A percentile compares a stretch with the other conserved stretches of the same genome.
phyloP scores from a whole-genome alignment of 2,329 filamentous ascomycete species.

The Fusarium sp. region DNA sequence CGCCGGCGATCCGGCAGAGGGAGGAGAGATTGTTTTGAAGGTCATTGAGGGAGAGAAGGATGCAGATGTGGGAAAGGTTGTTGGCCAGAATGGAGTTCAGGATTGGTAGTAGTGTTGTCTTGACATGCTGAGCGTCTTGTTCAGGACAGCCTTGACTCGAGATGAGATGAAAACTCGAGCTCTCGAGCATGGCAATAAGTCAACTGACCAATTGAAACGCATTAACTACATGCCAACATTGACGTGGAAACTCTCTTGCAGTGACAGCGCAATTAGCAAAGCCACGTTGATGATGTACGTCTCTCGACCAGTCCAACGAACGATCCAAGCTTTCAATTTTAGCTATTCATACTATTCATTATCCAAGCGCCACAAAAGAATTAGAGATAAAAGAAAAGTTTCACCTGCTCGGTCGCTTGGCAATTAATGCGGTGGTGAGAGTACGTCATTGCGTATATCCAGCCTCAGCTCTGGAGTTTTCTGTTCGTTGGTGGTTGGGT shows the following conservation, averaged over 20 bases:
- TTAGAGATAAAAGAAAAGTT: neutral
- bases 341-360: neutral
- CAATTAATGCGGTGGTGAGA: conserved; percentile 19
- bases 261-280: conserved; percentile 18
- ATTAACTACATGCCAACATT: neutral
- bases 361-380: conserved; percentile 9
- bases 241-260: neutral
- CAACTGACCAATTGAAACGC: neutral
- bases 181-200: neutral
- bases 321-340: conserved; percentile 4
- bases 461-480: conserved; percentile 16
- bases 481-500: conserved; percentile 10
- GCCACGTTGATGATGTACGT: conserved; percentile 39
- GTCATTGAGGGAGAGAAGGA: conserved; percentile 59
- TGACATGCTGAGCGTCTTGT: neutral
- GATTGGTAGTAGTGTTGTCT: conserved; percentile 46
- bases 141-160: neutral
- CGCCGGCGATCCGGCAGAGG: conserved; percentile 52
- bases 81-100: conserved; percentile 49
- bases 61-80: conserved; percentile 55
- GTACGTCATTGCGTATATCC: conserved; percentile 27
- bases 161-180: neutral
- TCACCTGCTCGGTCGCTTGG: conserved; percentile 10
- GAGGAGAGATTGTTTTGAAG: conserved; percentile 54
- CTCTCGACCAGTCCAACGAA: neutral